Percentiles rank a stretch among this genome's conserved stretches.
Conservation (phyloP, 2,329 filamentous ascomycete genomes). For the Celoporthe dispersa region DNA sequence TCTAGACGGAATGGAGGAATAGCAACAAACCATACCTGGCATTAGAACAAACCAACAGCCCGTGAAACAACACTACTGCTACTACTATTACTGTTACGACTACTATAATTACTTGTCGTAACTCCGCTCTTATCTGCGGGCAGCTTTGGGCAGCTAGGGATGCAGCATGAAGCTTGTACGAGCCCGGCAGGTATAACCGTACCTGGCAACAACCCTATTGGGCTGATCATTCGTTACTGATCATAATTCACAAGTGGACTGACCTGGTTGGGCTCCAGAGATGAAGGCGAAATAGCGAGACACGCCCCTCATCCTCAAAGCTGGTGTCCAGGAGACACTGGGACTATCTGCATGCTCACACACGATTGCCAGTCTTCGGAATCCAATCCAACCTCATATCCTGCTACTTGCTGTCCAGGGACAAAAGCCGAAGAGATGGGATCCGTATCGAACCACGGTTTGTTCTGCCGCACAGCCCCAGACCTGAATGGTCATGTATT, state of each 20-base stretch:
- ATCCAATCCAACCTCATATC: background rate
- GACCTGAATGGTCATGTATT: background rate
- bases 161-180: background rate
- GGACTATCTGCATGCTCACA: background rate
- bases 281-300: background rate
- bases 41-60: background rate
- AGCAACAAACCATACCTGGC: background rate
- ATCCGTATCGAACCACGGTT: background rate
- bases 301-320: background rate
- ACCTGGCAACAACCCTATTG: background rate
- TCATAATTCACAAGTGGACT: background rate
- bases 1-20: background rate
- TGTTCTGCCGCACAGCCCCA: background rate
- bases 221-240: background rate
- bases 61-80: too few species aligned
- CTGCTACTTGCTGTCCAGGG: background rate
- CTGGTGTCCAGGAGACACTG: too few species aligned
- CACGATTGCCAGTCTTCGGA: background rate
- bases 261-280: background rate
- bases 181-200: background rate
- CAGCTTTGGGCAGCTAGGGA: background rate
- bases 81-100: too few species aligned
- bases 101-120: background rate
- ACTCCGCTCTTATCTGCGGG: background rate
- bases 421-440: background rate